phyloP scores from a whole-genome alignment of 78 protist species.

The Dictyostelium firmibasis region DNA sequence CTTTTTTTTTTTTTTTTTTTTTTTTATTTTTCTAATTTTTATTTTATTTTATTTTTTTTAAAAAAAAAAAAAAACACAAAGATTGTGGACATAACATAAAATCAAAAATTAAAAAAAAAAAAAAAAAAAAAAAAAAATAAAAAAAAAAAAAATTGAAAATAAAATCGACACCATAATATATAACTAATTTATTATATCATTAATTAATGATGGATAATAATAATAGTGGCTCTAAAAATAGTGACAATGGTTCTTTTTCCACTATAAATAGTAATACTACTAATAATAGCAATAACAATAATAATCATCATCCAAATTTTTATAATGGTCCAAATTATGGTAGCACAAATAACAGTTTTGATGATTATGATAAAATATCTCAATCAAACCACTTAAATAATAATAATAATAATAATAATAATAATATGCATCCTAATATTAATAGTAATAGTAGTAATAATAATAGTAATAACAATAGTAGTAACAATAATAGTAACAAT shows the following conservation, averaged over 20 bases:
- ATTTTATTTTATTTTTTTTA: too few relatives aligned
- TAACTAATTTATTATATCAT: neutral
- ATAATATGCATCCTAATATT: too few relatives aligned
- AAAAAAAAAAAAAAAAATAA: too few relatives aligned
- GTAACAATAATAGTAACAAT: too few relatives aligned
- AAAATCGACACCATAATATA: too few relatives aligned
- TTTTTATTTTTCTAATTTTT: too few relatives aligned
- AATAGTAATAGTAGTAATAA: too few relatives aligned
- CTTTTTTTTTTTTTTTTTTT: too few relatives aligned
- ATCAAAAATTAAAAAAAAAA: too few relatives aligned
- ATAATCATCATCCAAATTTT: neutral
- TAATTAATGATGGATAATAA: neutral
- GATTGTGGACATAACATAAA: neutral
- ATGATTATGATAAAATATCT: neutral
- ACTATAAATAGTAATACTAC: neutral
- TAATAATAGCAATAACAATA: neutral
- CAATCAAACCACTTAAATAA: neutral
- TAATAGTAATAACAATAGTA: too few relatives aligned
- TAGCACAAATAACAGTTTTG: neutral
- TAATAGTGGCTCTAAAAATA: neutral
- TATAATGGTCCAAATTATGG: neutral
- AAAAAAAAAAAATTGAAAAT: too few relatives aligned
- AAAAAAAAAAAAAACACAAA: neutral
- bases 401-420: neutral
- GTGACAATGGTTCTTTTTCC: neutral